These are phyloP conservation scores for Mikania micrantha DNA, from an alignment of 129 eudicot species.

Conservation along the genomic window DNA sequence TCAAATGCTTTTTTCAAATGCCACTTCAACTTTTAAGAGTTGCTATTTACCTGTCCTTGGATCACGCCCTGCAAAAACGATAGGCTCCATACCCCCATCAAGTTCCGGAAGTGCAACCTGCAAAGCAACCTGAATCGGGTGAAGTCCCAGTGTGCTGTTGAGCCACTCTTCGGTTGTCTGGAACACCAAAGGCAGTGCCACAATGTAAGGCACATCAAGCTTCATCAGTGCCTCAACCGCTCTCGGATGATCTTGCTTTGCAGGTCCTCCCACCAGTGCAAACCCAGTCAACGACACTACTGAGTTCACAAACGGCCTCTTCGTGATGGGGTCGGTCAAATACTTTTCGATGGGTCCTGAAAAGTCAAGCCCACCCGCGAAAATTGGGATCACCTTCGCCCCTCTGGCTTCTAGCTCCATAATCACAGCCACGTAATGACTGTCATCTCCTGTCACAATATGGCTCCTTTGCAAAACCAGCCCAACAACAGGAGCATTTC, in stretches of 20 bases:
- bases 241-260: constrained; percentile 98
- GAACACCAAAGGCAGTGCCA: constrained; percentile 91
- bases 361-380: constrained; percentile 96
- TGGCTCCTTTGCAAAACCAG: constrained; percentile 91
- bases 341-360: constrained; percentile 93
- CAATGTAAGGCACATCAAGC: constrained; percentile 93
- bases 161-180: constrained; percentile 99
- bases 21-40: neutral
- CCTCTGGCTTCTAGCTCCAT: constrained; percentile 98
- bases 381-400: constrained; percentile 89
- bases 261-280: constrained; percentile 98
- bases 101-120: constrained; percentile 99
- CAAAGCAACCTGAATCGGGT: constrained; percentile 98
- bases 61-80: constrained; percentile 89
- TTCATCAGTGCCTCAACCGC: constrained; percentile 90
- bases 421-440: constrained; percentile 97
- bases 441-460: constrained; percentile 95
- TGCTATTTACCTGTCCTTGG: constrained; percentile 76
- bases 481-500: constrained; percentile 72
- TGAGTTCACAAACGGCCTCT: constrained; percentile 81
- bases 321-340: constrained; percentile 78
- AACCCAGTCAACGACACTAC: constrained; percentile 89
- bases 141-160: constrained; percentile 93
- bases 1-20: neutral
- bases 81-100: constrained; percentile 99